These are phyloP conservation scores for Cadophora malorum DNA, from an alignment of 2,329 filamentous ascomycete species.

Conservation along the genomic window DNA sequence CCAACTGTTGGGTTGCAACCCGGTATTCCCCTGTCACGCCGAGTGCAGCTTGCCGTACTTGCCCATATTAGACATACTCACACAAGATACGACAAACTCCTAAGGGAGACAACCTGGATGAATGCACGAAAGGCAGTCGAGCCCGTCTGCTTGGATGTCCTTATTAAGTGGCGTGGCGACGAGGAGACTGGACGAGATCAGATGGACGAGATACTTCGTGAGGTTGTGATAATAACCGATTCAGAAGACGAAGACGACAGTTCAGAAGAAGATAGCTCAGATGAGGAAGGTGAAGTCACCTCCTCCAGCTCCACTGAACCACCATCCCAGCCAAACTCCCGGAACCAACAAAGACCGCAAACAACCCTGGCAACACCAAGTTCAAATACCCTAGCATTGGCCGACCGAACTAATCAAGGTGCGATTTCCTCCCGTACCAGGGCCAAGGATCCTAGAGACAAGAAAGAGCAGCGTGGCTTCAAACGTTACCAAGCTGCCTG, in stretches of 20 bases:
- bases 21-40: constrained; percentile 62
- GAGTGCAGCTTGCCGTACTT: constrained; percentile 69
- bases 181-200: constrained; percentile 73
- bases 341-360: constrained; percentile 27
- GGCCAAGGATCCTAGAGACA: constrained; percentile 33
- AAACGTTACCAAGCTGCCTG: constrained; percentile 46
- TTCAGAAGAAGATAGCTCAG: constrained; percentile 28
- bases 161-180: constrained; percentile 76
- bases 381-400: neutral
- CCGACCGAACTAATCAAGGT: neutral
- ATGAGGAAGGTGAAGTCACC: constrained; percentile 40
- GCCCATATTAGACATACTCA: constrained; percentile 72
- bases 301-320: constrained; percentile 33
- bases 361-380: neutral
- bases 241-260: constrained; percentile 43
- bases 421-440: constrained; percentile 36
- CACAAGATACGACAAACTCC: constrained; percentile 67
- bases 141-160: constrained; percentile 64
- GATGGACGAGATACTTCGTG: constrained; percentile 69
- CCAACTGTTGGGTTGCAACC: constrained; percentile 63
- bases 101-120: constrained; percentile 63
- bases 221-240: constrained; percentile 66
- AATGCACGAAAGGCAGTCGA: constrained; percentile 68
- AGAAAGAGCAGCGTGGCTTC: constrained; percentile 42
- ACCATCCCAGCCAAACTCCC: constrained; percentile 26